Conservation (phyloP, 257 asterid species). For the Ballota nigra region DNA sequence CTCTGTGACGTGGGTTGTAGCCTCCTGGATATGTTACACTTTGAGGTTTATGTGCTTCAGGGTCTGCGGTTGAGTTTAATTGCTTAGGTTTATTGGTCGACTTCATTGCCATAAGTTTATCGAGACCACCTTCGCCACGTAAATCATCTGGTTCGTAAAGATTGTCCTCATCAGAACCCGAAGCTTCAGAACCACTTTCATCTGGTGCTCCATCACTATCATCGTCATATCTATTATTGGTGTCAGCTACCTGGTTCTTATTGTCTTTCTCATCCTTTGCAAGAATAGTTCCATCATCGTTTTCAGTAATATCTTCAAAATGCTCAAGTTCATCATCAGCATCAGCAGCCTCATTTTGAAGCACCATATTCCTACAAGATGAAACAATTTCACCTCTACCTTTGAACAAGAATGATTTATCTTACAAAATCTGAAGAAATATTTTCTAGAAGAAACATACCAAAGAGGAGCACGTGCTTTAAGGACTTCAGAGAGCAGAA, state of each 20-base stretch:
- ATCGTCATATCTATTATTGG: constrained; percentile 26
- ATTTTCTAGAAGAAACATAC: constrained; percentile 36
- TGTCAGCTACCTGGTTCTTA: constrained; percentile 29
- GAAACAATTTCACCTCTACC: constrained; percentile 12
- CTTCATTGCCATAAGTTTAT: constrained; percentile 27
- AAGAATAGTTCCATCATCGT: constrained; percentile 39
- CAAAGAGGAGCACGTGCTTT: constrained; percentile 92
- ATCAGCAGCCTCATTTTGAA: constrained; percentile 68
- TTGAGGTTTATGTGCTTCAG: constrained; percentile 25
- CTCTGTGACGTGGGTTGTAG: constrained; percentile 75
- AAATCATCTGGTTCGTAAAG: constrained; percentile 41
- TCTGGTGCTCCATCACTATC: constrained; percentile 43
- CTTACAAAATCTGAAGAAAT: neutral
- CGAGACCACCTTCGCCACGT: constrained; percentile 35
- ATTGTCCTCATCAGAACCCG: constrained; percentile 47
- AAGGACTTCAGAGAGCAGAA: constrained; percentile 90
- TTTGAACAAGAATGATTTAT: neutral
- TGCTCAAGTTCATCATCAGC: constrained; percentile 95
- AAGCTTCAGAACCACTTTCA: constrained; percentile 42
- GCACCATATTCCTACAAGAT: constrained; percentile 68
- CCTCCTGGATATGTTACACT: constrained; percentile 49
- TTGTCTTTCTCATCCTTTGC: constrained; percentile 25
- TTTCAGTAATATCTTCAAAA: constrained; percentile 70
- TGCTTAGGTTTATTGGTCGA: constrained; percentile 25
- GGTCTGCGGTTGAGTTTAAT: constrained; percentile 29